Evolutionary conservation across 2,329 filamentous ascomycete genomes (phyloP).

Genomic region (Blastomyces parvus): DNA sequence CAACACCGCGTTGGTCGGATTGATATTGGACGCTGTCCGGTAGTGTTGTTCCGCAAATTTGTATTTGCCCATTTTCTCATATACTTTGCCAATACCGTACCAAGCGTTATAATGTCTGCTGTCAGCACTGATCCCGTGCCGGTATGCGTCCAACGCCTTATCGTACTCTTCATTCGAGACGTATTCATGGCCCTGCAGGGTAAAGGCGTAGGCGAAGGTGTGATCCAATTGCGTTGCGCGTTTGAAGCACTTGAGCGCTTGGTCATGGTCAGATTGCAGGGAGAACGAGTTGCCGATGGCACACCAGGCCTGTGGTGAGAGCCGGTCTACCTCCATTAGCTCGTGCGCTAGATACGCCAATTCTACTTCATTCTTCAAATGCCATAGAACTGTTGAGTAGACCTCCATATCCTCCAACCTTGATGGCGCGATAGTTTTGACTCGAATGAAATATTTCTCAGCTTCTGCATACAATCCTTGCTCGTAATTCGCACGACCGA

Average conservation of each 20-base stretch:
- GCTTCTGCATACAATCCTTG: slow-evolving; percentile 77
- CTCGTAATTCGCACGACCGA: slow-evolving; percentile 87
- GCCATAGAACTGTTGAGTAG: slow-evolving; percentile 98
- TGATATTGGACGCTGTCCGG: slow-evolving; percentile 75
- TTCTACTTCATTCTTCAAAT: slow-evolving; percentile 83
- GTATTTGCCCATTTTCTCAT: slow-evolving; percentile 81
- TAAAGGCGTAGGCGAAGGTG: slow-evolving; percentile 90
- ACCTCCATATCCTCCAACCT: slow-evolving; percentile 93
- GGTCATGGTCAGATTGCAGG: slow-evolving; percentile 81
- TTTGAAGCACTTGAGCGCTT: slow-evolving; percentile 89
- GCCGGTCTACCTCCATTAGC: slow-evolving; percentile 73
- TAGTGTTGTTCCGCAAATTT: slow-evolving; percentile 90
- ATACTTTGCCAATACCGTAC: slow-evolving; percentile 75
- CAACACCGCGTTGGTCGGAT: slow-evolving; percentile 85
- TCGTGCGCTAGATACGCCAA: slow-evolving; percentile 88
- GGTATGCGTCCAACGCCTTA: slow-evolving; percentile 80
- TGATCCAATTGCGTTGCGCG: slow-evolving; percentile 84
- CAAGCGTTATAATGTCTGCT: slow-evolving; percentile 95
- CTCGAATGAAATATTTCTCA: slow-evolving; percentile 71
- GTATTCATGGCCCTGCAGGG: slow-evolving; percentile 90
- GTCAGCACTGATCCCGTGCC: slow-evolving; percentile 76
- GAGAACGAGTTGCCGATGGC: slow-evolving; percentile 93
- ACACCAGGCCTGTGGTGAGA: slow-evolving; percentile 93
- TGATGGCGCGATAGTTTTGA: slow-evolving; percentile 70
- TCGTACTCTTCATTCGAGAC: slow-evolving; percentile 95